Base-by-base conservation (phyloP, 495 filamentous ascomycete species). In the Penicillium goetzii region DNA sequence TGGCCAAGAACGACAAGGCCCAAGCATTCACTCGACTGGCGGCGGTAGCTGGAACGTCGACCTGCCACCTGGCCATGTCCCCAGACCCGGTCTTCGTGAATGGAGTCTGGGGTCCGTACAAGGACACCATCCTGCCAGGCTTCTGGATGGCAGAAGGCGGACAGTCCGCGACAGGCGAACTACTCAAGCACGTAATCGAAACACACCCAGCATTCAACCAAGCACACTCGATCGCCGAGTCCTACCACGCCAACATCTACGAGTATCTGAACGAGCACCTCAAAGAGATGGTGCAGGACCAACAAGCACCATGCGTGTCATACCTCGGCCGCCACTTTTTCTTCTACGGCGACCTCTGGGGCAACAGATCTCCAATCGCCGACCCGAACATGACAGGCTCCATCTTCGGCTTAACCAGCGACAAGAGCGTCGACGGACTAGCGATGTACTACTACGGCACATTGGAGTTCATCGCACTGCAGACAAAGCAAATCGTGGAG, bases 261-360 rank as follows among this genome's bases (percentile, higher is more conserved):
- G 92, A 95, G 66, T 98, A 92, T 72, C 84, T 99, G 57, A 97
- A 99, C 72, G 85, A 89, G 67, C 92, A 97, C 66, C 86, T 99
- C 17, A 86, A 86, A 59, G 87, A 90, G 49, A 85, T 97, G 81
- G 81, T 81, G 32, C 81, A 85, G 58, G 86, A 86, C 58, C 79
- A 77, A 45, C 76, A 84, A 2, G 91, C 91, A 12, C 93, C 93
- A 0, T 86, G 83, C 58, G 83, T 97, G 36, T 87, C 89, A n/a
- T 96, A 90, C 68, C 81, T 99, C 0, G 92, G 84, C 17, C 90
- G 95, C 8, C 94, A 98, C 74, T 88, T 96, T 75, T 99, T 98
- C 84, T 96, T 99, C 81, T 97, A 98, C 71, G 95, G 95, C 58
- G 95, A 99, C 70, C 85, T 97, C n/a, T 97, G 95, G 84, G 95